A percentile compares a stretch with the other conserved stretches of the same genome.
phyloP scores from a whole-genome alignment of 306 rosid species.

The Sophora flavescens region DNA sequence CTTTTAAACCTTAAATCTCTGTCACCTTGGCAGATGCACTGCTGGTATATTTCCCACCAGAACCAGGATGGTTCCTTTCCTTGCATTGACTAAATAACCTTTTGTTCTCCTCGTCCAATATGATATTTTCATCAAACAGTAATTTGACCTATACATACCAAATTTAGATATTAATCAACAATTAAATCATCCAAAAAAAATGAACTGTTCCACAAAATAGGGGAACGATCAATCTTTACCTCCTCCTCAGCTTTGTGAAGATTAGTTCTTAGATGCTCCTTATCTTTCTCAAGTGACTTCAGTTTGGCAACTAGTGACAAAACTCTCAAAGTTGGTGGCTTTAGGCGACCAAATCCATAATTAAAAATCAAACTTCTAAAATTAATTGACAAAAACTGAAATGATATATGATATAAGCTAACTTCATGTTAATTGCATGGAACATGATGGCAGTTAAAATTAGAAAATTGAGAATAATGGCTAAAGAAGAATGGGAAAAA shows the following conservation, averaged over 20 bases:
- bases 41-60: slow-evolving; percentile 68
- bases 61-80: slow-evolving; percentile 61
- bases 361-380: slow-evolving; percentile 12
- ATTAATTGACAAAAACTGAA: slow-evolving; percentile 18
- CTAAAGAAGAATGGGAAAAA: slow-evolving; percentile 9
- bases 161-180: slow-evolving; percentile 38
- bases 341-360: slow-evolving; percentile 63
- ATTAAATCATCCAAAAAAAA: slow-evolving; percentile 30
- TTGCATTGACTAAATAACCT: slow-evolving; percentile 57
- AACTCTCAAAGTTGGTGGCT: slow-evolving; percentile 68
- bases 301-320: slow-evolving; percentile 71
- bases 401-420: slow-evolving; percentile 21
- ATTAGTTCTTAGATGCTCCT: slow-evolving; percentile 78
- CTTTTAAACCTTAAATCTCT: slow-evolving; percentile 27
- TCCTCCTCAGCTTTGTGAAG: slow-evolving; percentile 92
- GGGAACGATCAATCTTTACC: slow-evolving; percentile 55
- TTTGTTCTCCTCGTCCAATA: slow-evolving; percentile 71
- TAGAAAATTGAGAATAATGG: slow-evolving; percentile 20
- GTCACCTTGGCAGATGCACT: slow-evolving; percentile 81
- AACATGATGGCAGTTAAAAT: slow-evolving; percentile 9
- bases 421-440: background rate
- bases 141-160: slow-evolving; percentile 68
- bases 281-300: slow-evolving; percentile 76
- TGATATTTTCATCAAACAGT: slow-evolving; percentile 72
- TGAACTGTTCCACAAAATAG: background rate